Evolutionary conservation across 2,329 filamentous ascomycete species (phyloP), one percentile per base, ranked within the genome.

Genomic region (Rutstroemia sp.): DNA sequence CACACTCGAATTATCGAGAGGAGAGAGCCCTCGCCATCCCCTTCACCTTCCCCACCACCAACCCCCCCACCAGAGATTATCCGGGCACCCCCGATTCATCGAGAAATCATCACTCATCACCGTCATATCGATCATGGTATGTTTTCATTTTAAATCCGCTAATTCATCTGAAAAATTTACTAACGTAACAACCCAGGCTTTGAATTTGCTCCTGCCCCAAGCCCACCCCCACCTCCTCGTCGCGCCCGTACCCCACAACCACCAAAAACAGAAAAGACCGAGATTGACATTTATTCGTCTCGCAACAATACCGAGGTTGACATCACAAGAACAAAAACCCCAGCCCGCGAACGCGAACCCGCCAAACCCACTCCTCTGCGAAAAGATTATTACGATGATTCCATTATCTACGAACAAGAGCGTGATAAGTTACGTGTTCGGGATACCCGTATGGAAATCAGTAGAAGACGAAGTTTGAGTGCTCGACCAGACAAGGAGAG

Each of bases 61-160:
- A 50, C 53, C 39, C 61, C 64, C 44, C 59, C 65, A 30, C 83
- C 82, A 30, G 79, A 80, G 55, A 51, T 57, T 46, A 85, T 94
- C 65, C 80, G 83, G 44, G 84, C 86, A 19, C 90, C 90, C 36
- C 87, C 86, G 0, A 89, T 95, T 64, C 88, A 92, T 71, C 84
- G 92, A 67, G 89, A 96, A 68, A 84, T 95, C 57, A 92, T 95
- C 62, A 95, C 89, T 48, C 66, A 68, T 72, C 92, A 94, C 69
- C 81, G 86, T 57, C 88, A 92, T 67, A 87, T 95, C 64, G 88
- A 95, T 67, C 89, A 95, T 72, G 91, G 88, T 89, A 76, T 69
- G 83, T 48, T 8, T 42, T 39, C 17, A 19, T 50, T 46, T 44
- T 47, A 14, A 44, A n/a, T 34, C 14, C 36, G n/a, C 12, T 50